phyloP scores from a whole-genome alignment of 116 monocot genomes.

The Papilionanthe hybrid region DNA sequence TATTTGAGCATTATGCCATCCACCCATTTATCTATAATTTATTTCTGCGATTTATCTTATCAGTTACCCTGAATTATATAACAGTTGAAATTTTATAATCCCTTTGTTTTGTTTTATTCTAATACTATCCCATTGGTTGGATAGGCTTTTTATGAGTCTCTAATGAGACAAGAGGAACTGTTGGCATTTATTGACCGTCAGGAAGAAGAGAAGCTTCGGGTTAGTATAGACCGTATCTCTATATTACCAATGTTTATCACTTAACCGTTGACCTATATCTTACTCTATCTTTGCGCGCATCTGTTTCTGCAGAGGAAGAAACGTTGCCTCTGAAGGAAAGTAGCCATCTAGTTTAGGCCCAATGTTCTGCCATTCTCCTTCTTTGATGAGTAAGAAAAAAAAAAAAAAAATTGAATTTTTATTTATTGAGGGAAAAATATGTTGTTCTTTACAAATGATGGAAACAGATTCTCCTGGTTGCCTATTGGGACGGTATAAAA shows the following conservation, averaged over 20 bases:
- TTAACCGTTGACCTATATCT: not conserved
- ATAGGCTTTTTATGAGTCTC: constrained; percentile 17
- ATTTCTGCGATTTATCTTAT: too few relatives aligned
- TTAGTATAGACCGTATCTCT: not conserved
- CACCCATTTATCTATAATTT: not conserved
- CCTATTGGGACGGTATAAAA: not conserved
- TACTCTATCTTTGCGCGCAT: not conserved
- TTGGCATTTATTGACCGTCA: constrained; percentile 15
- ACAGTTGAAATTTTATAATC: not conserved
- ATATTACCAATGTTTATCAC: not conserved
- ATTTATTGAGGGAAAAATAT: not conserved
- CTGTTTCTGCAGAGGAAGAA: constrained; percentile 6
- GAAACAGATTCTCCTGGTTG: not conserved
- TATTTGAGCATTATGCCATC: not conserved
- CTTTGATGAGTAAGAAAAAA: not conserved
- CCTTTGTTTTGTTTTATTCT: not conserved
- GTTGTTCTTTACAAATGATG: not conserved
- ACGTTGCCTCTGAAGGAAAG: not conserved
- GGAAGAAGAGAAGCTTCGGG: constrained; percentile 8
- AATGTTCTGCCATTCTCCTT: not conserved
- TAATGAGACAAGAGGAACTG: constrained; percentile 20
- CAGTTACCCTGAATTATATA: too few relatives aligned
- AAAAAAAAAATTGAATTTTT: not conserved
- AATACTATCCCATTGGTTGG: not conserved
- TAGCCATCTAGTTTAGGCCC: not conserved